Conservation (phyloP, 2,329 filamentous ascomycete genomes). For the Aschersonia sp. region DNA sequence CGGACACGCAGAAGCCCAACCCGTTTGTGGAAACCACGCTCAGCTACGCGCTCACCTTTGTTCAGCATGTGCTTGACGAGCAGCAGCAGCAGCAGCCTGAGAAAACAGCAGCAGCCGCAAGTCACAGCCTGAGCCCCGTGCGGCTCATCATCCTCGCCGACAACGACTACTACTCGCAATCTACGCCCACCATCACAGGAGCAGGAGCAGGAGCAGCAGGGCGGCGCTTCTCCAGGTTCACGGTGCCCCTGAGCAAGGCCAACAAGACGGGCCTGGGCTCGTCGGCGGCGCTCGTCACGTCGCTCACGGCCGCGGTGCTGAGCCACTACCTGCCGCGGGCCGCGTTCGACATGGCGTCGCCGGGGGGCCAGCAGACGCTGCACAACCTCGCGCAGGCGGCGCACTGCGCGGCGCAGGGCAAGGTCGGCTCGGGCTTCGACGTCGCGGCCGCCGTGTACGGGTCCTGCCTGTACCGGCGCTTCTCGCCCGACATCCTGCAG, state of each 20-base stretch:
- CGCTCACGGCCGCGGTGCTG: slow-evolving; percentile 65
- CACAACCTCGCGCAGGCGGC: slow-evolving; percentile 91
- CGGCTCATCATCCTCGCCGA: slow-evolving; percentile 82
- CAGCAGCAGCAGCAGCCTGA: too few species aligned
- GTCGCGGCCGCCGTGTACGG: slow-evolving; percentile 88
- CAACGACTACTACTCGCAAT: slow-evolving; percentile 85
- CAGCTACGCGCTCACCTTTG: slow-evolving; percentile 75
- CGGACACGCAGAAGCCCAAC: slow-evolving; percentile 31
- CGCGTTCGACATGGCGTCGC: slow-evolving; percentile 41
- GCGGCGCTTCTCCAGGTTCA: slow-evolving; percentile 65
- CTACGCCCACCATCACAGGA: slow-evolving; percentile 14
- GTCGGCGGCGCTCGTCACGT: slow-evolving; percentile 83
- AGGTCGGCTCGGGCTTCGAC: slow-evolving; percentile 92
- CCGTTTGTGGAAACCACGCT: slow-evolving; percentile 88
- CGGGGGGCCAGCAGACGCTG: slow-evolving; percentile 43
- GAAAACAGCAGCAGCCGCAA: too few species aligned
- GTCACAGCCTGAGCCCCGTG: slow-evolving; percentile 45
- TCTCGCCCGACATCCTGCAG: slow-evolving; percentile 64
- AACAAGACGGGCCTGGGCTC: slow-evolving; percentile 96
- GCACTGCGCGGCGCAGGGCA: slow-evolving; percentile 92
- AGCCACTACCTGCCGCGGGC: slow-evolving; percentile 52
- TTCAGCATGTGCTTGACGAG: slow-evolving; percentile 17
- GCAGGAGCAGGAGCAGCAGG: slow-evolving; percentile 11
- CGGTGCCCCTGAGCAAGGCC: slow-evolving; percentile 58
- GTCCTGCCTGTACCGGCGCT: slow-evolving; percentile 81